These are phyloP conservation scores for Ampelocalamus luodianensis DNA, from an alignment of 176 grass and related monocot species.

Conservation along the genomic window DNA sequence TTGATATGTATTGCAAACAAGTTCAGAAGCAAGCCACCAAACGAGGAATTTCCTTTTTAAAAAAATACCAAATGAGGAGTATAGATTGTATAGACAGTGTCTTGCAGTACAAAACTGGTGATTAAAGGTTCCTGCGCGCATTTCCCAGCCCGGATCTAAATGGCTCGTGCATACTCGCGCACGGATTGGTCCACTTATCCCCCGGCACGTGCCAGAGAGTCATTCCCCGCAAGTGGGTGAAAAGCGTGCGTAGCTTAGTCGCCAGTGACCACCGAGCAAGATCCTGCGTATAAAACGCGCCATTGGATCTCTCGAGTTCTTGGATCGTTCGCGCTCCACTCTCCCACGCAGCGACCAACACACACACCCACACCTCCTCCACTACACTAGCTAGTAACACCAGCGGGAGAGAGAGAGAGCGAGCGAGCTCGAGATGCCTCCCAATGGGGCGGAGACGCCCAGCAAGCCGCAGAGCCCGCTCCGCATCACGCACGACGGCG, in stretches of 20 bases:
- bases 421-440: not conserved
- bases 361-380: not conserved
- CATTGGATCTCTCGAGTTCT: slow-evolving; percentile 54
- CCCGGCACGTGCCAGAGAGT: not conserved
- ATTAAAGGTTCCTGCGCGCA: not conserved
- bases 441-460: not conserved
- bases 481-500: slow-evolving; percentile 68
- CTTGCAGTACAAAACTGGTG: not conserved
- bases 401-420: not conserved
- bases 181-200: not conserved
- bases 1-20: not conserved
- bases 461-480: slow-evolving; percentile 56
- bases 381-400: not conserved
- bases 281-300: slow-evolving; percentile 38
- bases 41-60: not conserved
- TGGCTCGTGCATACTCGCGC: not conserved
- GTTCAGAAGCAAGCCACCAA: not conserved
- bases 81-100: not conserved
- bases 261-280: slow-evolving; percentile 36
- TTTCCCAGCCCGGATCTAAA: not conserved
- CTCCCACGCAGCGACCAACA: not conserved
- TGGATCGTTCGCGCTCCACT: slow-evolving; percentile 33
- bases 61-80: not conserved
- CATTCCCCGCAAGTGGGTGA: slow-evolving; percentile 11
- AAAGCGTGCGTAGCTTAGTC: slow-evolving; percentile 32